Evolutionary conservation across 1,284 basidiomycete genomes (phyloP), one percentile per base, ranked within the genome.

Genomic region (Ustilago bromivora): DNA sequence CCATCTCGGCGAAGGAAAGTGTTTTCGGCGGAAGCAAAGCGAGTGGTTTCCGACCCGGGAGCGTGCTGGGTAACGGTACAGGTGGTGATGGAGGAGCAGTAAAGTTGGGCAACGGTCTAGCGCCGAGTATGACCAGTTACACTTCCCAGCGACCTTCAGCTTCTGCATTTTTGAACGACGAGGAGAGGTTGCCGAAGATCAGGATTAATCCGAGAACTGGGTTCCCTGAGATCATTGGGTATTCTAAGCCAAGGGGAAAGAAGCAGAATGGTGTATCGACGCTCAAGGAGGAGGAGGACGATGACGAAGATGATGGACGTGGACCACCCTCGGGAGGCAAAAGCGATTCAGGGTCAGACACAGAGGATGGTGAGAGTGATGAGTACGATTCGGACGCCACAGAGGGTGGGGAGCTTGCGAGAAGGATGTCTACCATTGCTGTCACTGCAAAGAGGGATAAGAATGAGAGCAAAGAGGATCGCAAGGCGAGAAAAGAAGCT

Each of bases 401-500:
- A 19, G 74, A 79, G 36, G 61, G 64, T 23, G 74, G 66, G 46
- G 36, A 64, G 54, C 19, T 65, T 4, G 66, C 66, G 12, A 43
- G 66, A 31, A 57, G 32, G 2, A 51, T 67, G 32, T 61, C 67
- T 23, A 71, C 59, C 49, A 67, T 65, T 38, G 66, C 64, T 12
- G 68, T 66, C 13, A 76, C 71, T 0, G 41, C 66, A 19, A 78
- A 74, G 53, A 72, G 82, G 4, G 71, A 80, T 49, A 59, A 76
- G 10, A 81, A 81, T 73, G 97, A 99, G 87, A 90, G 91, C 3
- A 90, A 91, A 65, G 95, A 95, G 78, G 94, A 94, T 53, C 94
- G 94, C 87, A 94, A 92, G 82, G 90, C 91, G 0, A 90, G 97
- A 23, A 99, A 99, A 87, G 89, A 90, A n/a, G 92, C 91, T 0